Evolutionary conservation across 805 yeast species (phyloP), one percentile per base, ranked within the genome.

Genomic region (Lipomyces anomalus): DNA sequence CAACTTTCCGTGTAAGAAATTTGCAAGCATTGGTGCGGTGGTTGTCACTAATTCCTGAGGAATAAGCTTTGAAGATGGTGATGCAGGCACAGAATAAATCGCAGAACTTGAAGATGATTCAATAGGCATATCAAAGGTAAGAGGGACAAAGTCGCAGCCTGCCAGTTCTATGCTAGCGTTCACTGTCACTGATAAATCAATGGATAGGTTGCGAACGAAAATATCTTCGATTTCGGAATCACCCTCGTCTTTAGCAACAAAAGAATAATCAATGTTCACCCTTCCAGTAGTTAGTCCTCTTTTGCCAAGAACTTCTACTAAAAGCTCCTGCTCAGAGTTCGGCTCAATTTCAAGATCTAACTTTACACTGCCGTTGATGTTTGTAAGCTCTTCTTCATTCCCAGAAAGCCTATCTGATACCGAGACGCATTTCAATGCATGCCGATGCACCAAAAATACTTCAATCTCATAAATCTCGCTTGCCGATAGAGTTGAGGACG

Each of bases 381-480:
- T n/a, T n/a, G n/a, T n/a, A n/a, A n/a, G n/a, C n/a, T n/a, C n/a
- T n/a, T n/a, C n/a, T n/a, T n/a, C n/a, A n/a, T n/a, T n/a, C n/a
- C n/a, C 58, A 3, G 44, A 37, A 22, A 61, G 45, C 1, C 56
- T 55, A 1, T 57, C 35, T 4, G 57, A 40, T 9, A 53, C 56
- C 24, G 57, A 58, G 26, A 64, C 58, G 30, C 83, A 73, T 22
- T 63, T 62, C 49, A 84, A 69, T 0, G 90, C 80, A 35, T 73
- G 74, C 46, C 76, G 74, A 48, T 74, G 71, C 35, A 80, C 61
- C 40, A 86, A 57, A 54, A 74, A 75, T 67, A 81, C 82, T 58
- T 86, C 95, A 45, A 81, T 69, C 59, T 86, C 95, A 61, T 84
- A 78, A 3, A 79, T 65, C 42, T 85, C 95, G 42, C 75, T 71